Evolutionary conservation across 176 grass and related monocot species (phyloP), one percentile per base, ranked within the genome.

Genomic region (Oryza longistaminata): DNA sequence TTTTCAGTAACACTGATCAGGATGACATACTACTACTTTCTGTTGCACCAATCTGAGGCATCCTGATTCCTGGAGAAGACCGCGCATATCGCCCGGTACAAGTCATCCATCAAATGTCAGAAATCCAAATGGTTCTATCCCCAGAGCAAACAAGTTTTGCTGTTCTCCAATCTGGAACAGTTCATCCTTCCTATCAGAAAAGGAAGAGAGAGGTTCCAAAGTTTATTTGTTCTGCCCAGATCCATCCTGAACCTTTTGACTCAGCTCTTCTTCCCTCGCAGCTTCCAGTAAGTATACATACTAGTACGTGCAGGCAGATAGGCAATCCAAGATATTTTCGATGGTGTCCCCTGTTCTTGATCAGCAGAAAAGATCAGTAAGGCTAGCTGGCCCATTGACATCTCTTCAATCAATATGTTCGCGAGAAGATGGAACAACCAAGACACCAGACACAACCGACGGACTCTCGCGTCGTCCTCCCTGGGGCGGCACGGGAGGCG

Each of bases 261-360:
- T 34, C 35, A 31, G 35, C 21, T 22, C 34, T 27, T 26, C 13
- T 14, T 40, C 79, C n/a, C 37, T 35, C 19, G 9, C 75, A 16
- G 22, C 71, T 43, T 35, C n/a, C 6, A 42, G 3, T 3, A 27
- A 2, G 1, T 2, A 66, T 11, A 43, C 42, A 1, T 43, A 43
- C 42, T 43, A 10, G 42, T 7, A 25, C 55, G 7, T 8, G n/a
- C 40, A n/a, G 21, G 50, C 27, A 45, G 14, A 15, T 27, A n/a
- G 21, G 50, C 27, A 45, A 19, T 65, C 13, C 21, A 9, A 74
- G 81, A 88, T 88, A 88, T 84, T 88, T 83, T 44, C 33, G 45
- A 50, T 84, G 33, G 19, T 61, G 69, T 34, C 55, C 37, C 17
- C 35, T 81, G 24, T 35, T 22, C 34, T 16, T 49, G 12, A 53